These are phyloP conservation scores for Alternaria dauci DNA, from an alignment of 2,329 filamentous ascomycete genomes.

Conservation along the genomic window DNA sequence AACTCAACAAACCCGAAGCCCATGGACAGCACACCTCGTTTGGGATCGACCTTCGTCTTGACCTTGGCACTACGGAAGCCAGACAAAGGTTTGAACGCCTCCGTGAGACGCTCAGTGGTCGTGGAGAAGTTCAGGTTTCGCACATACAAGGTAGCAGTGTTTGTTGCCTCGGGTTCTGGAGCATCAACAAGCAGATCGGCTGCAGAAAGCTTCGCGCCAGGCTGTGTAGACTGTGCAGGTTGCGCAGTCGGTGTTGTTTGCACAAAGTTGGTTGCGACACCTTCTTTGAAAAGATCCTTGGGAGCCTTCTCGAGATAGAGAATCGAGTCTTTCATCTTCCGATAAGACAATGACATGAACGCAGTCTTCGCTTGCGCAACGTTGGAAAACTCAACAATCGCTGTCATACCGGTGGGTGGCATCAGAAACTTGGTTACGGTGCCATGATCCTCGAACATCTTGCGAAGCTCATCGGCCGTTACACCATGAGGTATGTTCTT, in stretches of 20 bases:
- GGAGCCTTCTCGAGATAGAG: conserved; percentile 95
- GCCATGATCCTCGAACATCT: conserved; percentile 86
- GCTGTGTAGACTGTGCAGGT: conserved; percentile 24
- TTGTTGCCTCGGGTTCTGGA: conserved; percentile 61
- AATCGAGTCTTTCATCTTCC: conserved; percentile 88
- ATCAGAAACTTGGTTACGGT: conserved; percentile 83
- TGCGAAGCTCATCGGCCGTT: conserved; percentile 77
- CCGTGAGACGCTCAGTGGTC: conserved; percentile 76
- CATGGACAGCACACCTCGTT: conserved; percentile 92
- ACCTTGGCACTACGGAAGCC: conserved; percentile 90
- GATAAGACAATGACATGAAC: conserved; percentile 85
- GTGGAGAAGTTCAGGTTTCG: conserved; percentile 94
- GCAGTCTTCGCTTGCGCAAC: conserved; percentile 81
- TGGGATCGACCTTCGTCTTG: conserved; percentile 93
- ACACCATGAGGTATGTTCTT: conserved; percentile 95
- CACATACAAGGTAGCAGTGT: conserved; percentile 87
- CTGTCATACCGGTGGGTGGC: conserved; percentile 91
- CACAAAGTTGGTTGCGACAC: conserved; percentile 41
- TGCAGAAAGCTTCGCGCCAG: conserved; percentile 67
- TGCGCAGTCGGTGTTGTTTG: conserved; percentile 36
- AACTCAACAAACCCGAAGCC: conserved; percentile 95
- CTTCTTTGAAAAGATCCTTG: conserved; percentile 73
- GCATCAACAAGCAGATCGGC: conserved; percentile 72
- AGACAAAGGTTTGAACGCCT: conserved; percentile 80
- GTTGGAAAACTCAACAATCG: conserved; percentile 87